These are phyloP conservation scores for Picea glauca DNA, from an alignment of 75 land plant species.

Conservation along the genomic window DNA sequence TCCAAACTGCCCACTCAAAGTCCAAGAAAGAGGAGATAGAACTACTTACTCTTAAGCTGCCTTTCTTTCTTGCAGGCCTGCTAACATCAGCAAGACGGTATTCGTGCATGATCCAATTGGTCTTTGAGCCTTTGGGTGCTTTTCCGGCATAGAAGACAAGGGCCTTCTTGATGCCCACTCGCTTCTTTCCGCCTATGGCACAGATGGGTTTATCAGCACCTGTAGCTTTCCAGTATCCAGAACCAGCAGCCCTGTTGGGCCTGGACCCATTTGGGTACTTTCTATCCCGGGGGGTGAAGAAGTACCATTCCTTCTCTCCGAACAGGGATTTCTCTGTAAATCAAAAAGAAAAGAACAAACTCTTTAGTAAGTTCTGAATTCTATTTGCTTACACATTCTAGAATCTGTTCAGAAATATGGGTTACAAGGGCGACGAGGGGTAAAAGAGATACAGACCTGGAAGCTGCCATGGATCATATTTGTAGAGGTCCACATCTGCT, in stretches of 20 bases:
- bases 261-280: conserved; percentile 21
- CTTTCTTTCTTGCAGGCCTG: conserved; percentile 13
- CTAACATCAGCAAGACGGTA: conserved; percentile 11
- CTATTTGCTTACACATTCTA: too few species aligned
- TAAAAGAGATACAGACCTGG: conserved; percentile 11
- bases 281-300: conserved; percentile 15
- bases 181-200: conserved; percentile 7
- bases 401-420: too few species aligned
- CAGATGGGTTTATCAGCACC: conserved; percentile 16
- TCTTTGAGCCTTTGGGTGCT: conserved; percentile 21
- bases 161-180: conserved; percentile 17
- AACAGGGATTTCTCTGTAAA: conserved; percentile 12
- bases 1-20: not conserved
- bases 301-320: conserved; percentile 17
- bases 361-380: too few species aligned
- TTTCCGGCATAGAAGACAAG: conserved; percentile 20
- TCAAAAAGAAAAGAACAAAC: not conserved
- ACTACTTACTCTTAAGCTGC: conserved; percentile 5
- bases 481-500: conserved; percentile 38
- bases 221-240: conserved; percentile 23
- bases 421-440: too few species aligned
- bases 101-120: conserved; percentile 25
- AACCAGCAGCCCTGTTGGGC: conserved; percentile 18
- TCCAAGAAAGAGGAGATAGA: too few species aligned
- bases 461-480: conserved; percentile 27